Conservation (phyloP, 106 monocot genomes). For the Dioscorea dumetorum region DNA sequence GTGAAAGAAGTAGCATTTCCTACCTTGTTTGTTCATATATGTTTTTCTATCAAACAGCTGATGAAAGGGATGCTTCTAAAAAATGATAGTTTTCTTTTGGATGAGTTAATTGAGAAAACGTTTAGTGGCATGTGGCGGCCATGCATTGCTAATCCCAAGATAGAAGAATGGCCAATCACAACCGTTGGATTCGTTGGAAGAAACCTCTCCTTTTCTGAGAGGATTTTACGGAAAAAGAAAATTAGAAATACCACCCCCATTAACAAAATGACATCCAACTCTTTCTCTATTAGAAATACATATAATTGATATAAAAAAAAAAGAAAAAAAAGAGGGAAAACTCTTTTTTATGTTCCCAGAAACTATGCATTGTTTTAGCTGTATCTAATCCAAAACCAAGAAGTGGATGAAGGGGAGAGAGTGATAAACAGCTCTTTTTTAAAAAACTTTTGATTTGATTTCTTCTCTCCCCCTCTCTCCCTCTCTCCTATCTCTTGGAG, state of each 20-base stretch:
- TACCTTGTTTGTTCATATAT: no score
- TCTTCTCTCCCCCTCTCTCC: not conserved
- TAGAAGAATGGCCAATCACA: no score
- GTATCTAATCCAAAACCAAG: not conserved
- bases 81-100: no score
- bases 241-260: not conserved
- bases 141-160: no score
- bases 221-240: not conserved
- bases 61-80: no score
- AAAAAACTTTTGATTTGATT: not conserved
- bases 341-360: not conserved
- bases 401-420: not conserved
- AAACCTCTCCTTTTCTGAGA: not conserved
- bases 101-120: no score
- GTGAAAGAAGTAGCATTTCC: no score
- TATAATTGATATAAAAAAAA: not conserved
- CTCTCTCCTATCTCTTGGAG: not conserved
- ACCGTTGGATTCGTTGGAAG: slow-evolving; percentile 3
- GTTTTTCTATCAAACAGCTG: no score
- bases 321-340: not conserved
- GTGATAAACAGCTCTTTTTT: not conserved
- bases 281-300: not conserved
- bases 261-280: not conserved
- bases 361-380: not conserved
- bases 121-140: no score